Percentiles rank a stretch among this genome's conserved stretches.
Evolutionary conservation across 1,284 basidiomycete species (phyloP).

Genomic region (Ganoderma meredithae): DNA sequence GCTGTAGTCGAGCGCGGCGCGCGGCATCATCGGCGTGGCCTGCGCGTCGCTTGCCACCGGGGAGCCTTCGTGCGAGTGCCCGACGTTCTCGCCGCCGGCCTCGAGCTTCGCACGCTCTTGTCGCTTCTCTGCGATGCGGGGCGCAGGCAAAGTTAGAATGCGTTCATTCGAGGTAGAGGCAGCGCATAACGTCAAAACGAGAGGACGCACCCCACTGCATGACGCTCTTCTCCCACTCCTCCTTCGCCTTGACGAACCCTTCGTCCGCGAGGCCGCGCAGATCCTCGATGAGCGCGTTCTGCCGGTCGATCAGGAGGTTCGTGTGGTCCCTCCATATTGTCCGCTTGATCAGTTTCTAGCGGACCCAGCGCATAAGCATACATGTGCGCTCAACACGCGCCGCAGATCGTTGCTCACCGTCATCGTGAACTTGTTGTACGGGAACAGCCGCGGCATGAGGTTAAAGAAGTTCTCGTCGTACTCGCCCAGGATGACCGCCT

Average conservation of each 20-base stretch:
- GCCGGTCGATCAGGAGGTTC: constrained; percentile 64
- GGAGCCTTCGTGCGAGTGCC: constrained; percentile 47
- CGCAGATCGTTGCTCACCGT: constrained; percentile 52
- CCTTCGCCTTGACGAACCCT: constrained; percentile 71
- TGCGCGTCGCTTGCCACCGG: constrained; percentile 39
- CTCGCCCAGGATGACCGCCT: constrained; percentile 85
- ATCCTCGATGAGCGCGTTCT: constrained; percentile 68
- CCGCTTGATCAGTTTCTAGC: constrained; percentile 83
- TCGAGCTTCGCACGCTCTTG: constrained; percentile 57
- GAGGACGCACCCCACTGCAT: constrained; percentile 70
- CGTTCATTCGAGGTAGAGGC: too few relatives aligned
- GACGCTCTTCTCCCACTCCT: constrained; percentile 77
- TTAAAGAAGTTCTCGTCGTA: constrained; percentile 94
- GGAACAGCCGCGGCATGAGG: constrained; percentile 86
- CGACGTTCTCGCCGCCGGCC: constrained; percentile 37
- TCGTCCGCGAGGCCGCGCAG: constrained; percentile 64
- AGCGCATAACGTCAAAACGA: too few relatives aligned
- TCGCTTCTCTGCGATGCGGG: constrained; percentile 55
- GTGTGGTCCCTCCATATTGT: constrained; percentile 77
- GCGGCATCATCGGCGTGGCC: constrained; percentile 33
- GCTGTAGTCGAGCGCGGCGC: constrained; percentile 27
- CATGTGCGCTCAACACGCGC: background rate
- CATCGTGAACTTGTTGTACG: constrained; percentile 94
- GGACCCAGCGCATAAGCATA: background rate
- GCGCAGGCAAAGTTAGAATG: too few relatives aligned